A percentile compares a stretch with the other conserved stretches of the same genome.
Conservation (phyloP, 495 filamentous ascomycete genomes). For the Articulospora tetracladia region DNA sequence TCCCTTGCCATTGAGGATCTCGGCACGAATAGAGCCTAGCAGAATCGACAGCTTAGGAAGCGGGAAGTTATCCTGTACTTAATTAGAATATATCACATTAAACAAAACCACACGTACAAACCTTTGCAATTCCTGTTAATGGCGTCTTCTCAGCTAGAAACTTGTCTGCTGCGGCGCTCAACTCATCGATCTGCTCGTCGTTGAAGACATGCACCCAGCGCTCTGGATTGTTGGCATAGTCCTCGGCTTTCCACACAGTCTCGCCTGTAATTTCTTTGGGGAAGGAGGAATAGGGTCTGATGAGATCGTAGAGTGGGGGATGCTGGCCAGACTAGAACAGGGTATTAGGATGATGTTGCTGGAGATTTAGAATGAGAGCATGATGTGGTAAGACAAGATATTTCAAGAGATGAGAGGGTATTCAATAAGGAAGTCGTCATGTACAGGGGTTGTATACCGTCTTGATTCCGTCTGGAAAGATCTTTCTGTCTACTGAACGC, state of each 20-base stretch:
- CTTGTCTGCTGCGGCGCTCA: conserved; percentile 60
- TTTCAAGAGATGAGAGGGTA: too few species aligned
- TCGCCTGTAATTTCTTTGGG: conserved; percentile 69
- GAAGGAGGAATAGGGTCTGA: conserved; percentile 68
- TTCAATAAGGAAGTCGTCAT: too few species aligned
- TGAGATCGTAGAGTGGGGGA: conserved; percentile 60
- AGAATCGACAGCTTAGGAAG: conserved; percentile 58
- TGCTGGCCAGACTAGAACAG: conserved; percentile 88
- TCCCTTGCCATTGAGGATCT: conserved; percentile 79
- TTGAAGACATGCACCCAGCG: conserved; percentile 74
- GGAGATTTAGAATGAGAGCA: too few species aligned
- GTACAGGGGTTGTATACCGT: too few species aligned
- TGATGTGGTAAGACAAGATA: too few species aligned
- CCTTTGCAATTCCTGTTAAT: conserved; percentile 72
- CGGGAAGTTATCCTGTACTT: conserved; percentile 51
- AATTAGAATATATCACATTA: conserved; percentile 1
- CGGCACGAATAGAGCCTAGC: conserved; percentile 55
- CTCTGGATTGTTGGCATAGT: conserved; percentile 65
- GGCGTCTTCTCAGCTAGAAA: conserved; percentile 60
- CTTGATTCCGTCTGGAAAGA: conserved; percentile 48
- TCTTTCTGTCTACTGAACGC: conserved; percentile 22
- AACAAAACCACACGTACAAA: conserved; percentile 13
- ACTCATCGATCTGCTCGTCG: conserved; percentile 62
- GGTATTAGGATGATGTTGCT: too few species aligned
- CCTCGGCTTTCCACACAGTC: conserved; percentile 74